A percentile compares a stretch with the other conserved stretches of the same genome.
Conservation (phyloP, 441 rosid species). For the Biscutella laevigata region DNA sequence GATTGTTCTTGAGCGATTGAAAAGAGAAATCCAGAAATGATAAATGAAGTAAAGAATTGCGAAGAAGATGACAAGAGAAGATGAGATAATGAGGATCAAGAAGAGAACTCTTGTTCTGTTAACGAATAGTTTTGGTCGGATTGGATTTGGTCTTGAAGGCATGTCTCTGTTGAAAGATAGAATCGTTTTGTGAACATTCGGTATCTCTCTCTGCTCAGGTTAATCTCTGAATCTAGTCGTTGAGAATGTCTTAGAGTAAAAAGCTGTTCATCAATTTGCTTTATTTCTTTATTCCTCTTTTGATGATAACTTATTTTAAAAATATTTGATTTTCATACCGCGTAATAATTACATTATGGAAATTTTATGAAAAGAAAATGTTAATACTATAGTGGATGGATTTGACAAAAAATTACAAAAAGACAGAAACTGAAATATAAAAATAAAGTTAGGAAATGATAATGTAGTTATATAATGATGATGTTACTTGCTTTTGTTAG, state of each 20-base stretch:
- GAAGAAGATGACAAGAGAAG: slow-evolving; percentile 50
- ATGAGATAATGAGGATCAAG: slow-evolving; percentile 57
- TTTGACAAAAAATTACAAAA: slow-evolving; percentile 26
- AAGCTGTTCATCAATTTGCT: slow-evolving; percentile 14
- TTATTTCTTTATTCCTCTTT: slow-evolving; percentile 12
- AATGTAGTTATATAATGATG: slow-evolving; percentile 29
- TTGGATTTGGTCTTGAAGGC: slow-evolving; percentile 64
- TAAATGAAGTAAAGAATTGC: slow-evolving; percentile 68
- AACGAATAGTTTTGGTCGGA: slow-evolving; percentile 34
- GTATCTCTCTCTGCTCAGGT: slow-evolving; percentile 1
- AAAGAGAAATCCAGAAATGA: slow-evolving; percentile 59
- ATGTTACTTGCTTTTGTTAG: slow-evolving; percentile 28
- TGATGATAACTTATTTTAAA: no score
- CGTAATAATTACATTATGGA: slow-evolving; percentile 16
- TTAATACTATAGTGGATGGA: slow-evolving; percentile 16
- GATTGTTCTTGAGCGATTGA: slow-evolving; percentile 62
- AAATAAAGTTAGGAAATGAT: slow-evolving; percentile 19
- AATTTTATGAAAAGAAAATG: slow-evolving; percentile 8
- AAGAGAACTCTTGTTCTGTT: slow-evolving; percentile 52
- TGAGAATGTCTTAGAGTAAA: slow-evolving; percentile 16
- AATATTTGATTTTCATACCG: no score
- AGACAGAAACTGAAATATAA: slow-evolving; percentile 3
- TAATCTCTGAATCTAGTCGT: slow-evolving; percentile 21
- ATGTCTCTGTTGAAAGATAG: slow-evolving; percentile 29
- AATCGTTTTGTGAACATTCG: slow-evolving; percentile 23